Percentiles rank a stretch among this genome's conserved stretches.
These are phyloP conservation scores for Leucocoprinus sp. DNA, from an alignment of 768 basidiomycete species.

Conservation along the genomic window DNA sequence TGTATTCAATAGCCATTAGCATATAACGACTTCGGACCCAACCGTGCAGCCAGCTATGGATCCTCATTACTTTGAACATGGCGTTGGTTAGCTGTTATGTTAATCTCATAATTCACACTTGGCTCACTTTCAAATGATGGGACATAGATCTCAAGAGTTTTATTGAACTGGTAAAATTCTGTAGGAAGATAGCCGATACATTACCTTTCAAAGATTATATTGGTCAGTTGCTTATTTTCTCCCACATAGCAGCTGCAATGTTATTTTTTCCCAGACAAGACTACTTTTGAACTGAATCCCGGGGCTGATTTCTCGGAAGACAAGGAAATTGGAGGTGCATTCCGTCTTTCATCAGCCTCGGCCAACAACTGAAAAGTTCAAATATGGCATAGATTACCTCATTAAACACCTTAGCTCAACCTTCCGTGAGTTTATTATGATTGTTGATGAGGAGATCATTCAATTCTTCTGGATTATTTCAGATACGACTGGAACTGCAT, in stretches of 20 bases:
- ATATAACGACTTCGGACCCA: background rate
- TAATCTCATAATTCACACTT: background rate
- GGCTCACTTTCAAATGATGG: too few species aligned
- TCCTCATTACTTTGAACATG: background rate
- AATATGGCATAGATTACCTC: background rate
- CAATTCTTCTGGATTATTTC: background rate
- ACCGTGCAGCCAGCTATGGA: background rate
- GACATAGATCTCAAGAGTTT: background rate
- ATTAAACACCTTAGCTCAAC: background rate
- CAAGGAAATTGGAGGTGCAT: background rate
- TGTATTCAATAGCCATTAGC: background rate
- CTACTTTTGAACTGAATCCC: background rate
- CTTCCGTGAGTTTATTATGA: background rate
- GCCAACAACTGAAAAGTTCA: background rate
- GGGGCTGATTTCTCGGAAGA: background rate
- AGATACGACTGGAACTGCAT: slow-evolving; percentile 42
- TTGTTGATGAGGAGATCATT: background rate
- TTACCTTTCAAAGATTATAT: background rate
- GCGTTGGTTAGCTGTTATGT: background rate
- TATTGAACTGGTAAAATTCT: background rate
- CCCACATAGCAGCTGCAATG: background rate
- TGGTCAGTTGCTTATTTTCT: background rate
- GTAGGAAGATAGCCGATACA: background rate
- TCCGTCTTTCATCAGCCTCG: background rate
- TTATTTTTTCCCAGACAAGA: background rate